These are phyloP conservation scores for Zygosaccharomyces siamensis DNA, from an alignment of 805 yeast species.

Conservation along the genomic window DNA sequence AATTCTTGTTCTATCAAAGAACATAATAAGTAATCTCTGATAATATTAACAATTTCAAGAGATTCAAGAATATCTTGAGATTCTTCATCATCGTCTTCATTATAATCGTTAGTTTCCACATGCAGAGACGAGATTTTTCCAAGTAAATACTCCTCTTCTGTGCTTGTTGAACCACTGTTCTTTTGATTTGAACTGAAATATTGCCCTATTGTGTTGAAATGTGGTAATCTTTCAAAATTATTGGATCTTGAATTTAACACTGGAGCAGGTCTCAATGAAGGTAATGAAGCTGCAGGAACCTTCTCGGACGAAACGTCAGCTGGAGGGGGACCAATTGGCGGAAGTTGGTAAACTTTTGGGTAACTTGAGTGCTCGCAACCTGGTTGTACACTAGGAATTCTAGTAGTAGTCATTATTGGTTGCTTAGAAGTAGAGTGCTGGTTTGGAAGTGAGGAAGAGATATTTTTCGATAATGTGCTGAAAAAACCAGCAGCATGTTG, in stretches of 20 bases:
- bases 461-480: constrained; percentile 21
- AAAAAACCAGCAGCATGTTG: constrained; percentile 24
- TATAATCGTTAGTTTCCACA: constrained; percentile 2
- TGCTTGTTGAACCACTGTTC: constrained; percentile 9
- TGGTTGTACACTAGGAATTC: neutral
- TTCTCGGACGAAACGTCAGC: constrained; percentile 1
- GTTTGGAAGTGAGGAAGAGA: constrained; percentile 12
- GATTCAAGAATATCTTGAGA: constrained; percentile 14
- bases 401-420: neutral
- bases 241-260: constrained; percentile 13
- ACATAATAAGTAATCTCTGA: constrained; percentile 31
- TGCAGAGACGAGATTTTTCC: neutral
- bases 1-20: constrained; percentile 28
- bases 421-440: constrained; percentile 8
- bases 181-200: constrained; percentile 22
- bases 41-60: constrained; percentile 21
- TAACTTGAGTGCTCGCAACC: constrained; percentile 5
- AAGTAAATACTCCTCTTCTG: neutral
- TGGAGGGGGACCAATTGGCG: constrained; percentile 10
- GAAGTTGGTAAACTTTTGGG: constrained; percentile 10
- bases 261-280: constrained; percentile 18
- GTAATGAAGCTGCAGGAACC: constrained; percentile 9
- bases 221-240: constrained; percentile 10
- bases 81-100: constrained; percentile 5
- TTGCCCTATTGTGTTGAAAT: constrained; percentile 10